phyloP scores from a whole-genome alignment of 441 rosid species.

The Croton setiger region DNA sequence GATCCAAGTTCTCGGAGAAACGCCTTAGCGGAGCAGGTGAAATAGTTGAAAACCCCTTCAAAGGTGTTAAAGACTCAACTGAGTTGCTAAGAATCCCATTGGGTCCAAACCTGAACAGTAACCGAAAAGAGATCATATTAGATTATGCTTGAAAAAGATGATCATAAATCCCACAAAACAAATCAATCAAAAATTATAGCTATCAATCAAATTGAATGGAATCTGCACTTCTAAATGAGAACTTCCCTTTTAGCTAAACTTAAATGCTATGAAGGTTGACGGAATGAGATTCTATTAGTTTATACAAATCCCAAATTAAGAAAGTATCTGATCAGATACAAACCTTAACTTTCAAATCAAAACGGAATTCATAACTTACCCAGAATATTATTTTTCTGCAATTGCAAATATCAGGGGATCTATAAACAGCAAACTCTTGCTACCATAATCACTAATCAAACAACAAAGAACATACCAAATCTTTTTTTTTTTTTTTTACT shows the following conservation, averaged over 20 bases:
- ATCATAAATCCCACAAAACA: neutral
- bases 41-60: conserved; percentile 43
- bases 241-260: neutral
- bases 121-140: conserved; percentile 6
- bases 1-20: conserved; percentile 46
- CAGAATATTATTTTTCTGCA: conserved; percentile 14
- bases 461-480: conserved; percentile 4
- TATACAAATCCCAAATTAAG: neutral
- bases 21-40: conserved; percentile 35
- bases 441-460: neutral
- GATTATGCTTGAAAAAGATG: neutral
- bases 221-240: neutral
- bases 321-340: conserved; percentile 3
- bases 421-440: conserved; percentile 16
- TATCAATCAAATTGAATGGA: neutral
- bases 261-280: neutral
- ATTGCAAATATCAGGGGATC: conserved; percentile 11
- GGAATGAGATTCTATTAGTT: neutral
- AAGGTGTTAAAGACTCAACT: conserved; percentile 46
- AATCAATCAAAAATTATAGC: neutral
- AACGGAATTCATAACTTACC: conserved; percentile 9
- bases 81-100: conserved; percentile 58
- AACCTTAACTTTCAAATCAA: conserved; percentile 7
- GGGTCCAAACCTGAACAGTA: conserved; percentile 43
- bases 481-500: neutral